phyloP scores from a whole-genome alignment of 2,329 filamentous ascomycete genomes.

The Didymella pomorum region DNA sequence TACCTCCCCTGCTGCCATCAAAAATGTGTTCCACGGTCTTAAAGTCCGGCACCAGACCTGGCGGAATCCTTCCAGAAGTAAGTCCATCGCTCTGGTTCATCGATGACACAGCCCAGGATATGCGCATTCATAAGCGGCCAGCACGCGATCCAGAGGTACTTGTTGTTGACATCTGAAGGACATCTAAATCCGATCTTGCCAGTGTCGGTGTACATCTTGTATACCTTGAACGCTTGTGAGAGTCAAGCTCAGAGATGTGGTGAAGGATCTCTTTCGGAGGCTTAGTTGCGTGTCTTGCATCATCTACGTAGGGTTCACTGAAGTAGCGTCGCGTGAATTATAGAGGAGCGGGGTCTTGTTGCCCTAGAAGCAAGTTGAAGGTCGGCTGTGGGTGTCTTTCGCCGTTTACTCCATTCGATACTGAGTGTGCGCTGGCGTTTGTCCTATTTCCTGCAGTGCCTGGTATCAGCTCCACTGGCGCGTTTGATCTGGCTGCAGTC shows the following conservation, averaged over 20 bases:
- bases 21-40: constrained; percentile 9
- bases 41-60: not conserved
- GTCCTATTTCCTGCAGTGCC: not conserved
- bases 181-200: not conserved
- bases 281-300: not conserved
- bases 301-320: not conserved
- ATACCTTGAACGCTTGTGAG: constrained; percentile 2
- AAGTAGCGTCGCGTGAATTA: constrained; percentile 8
- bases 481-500: not conserved
- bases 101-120: not conserved
- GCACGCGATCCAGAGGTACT: not conserved
- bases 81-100: constrained; percentile 2
- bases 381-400: not conserved
- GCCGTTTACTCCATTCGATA: too few species aligned
- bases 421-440: not conserved
- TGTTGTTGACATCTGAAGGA: not conserved
- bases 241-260: constrained; percentile 1
- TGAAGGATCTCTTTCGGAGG: not conserved
- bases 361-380: constrained; percentile 1
- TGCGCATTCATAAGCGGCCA: constrained; percentile 10
- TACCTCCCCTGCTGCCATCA: too few species aligned
- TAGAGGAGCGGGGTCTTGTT: not conserved
- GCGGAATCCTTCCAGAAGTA: not conserved
- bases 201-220: not conserved
- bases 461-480: not conserved